Evolutionary conservation across 768 basidiomycete species (phyloP).

Genomic region (Macrolepiota albuminosa): DNA sequence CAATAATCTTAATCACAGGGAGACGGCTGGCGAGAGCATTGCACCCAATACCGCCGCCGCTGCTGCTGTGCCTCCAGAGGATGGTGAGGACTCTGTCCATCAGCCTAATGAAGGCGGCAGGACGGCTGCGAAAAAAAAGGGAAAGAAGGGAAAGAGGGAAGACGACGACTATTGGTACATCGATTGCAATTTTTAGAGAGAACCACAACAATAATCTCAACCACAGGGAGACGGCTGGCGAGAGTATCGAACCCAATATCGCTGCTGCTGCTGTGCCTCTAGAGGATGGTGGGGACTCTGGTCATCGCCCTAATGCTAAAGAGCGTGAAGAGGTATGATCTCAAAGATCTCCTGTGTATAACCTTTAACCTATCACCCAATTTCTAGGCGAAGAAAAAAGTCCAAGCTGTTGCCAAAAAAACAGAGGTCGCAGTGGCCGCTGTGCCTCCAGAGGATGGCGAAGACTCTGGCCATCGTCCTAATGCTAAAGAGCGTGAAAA

Average conservation of each 20-base stretch:
- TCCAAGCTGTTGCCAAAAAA: conserved; percentile 86
- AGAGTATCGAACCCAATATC: conserved; percentile 42
- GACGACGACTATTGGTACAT: conserved; percentile 83
- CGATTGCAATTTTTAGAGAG: conserved; percentile 5
- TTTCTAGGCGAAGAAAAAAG: conserved; percentile 87
- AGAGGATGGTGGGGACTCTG: conserved; percentile 31
- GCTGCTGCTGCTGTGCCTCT: conserved; percentile 33
- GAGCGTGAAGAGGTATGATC: conserved; percentile 83
- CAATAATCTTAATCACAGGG: conserved; percentile 39
- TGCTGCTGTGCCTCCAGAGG: conserved; percentile 36
- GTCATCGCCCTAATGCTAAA: conserved; percentile 9
- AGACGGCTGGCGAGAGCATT: conserved; percentile 56
- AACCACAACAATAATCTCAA: conserved; percentile 17
- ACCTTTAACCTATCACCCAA: conserved; percentile 7
- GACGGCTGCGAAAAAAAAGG: conserved; percentile 65
- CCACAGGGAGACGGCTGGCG: conserved; percentile 61
- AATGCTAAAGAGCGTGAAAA: conserved; percentile 73
- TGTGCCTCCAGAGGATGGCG: conserved; percentile 39
- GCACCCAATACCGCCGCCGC: conserved; percentile 32
- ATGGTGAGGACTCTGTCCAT: conserved; percentile 22
- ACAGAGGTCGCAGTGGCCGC: conserved; percentile 27
- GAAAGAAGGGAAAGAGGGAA: conserved; percentile 81
- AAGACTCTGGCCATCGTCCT: conserved; percentile 15
- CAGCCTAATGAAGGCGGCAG: background rate
- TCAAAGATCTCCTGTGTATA: conserved; percentile 1